Conservation (phyloP, 768 basidiomycete genomes). For the Boletus tomentosulus region DNA sequence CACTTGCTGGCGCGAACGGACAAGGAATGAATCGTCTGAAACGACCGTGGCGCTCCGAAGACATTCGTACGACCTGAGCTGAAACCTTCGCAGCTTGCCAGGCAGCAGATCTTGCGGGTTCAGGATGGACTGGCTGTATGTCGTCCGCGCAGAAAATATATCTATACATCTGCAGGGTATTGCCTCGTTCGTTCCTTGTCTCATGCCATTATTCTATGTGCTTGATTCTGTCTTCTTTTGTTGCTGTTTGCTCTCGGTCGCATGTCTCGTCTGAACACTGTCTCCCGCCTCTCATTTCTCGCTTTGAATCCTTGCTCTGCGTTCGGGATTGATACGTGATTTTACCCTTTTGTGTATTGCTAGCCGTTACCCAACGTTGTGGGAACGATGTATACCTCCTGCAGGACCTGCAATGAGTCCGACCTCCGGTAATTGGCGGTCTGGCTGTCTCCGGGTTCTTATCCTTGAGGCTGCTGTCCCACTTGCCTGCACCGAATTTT, state of each 20-base stretch:
- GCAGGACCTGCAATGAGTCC: not conserved
- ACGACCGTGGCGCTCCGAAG: conserved; percentile 25
- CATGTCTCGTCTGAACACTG: not conserved
- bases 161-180: not conserved
- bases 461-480: too few relatives aligned
- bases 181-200: not conserved
- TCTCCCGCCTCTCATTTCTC: not conserved
- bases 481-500: too few relatives aligned
- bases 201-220: not conserved
- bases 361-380: not conserved
- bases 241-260: not conserved
- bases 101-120: not conserved
- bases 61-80: conserved; percentile 18
- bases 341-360: not conserved
- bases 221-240: not conserved
- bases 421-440: too few relatives aligned
- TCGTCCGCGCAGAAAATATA: not conserved
- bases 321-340: not conserved
- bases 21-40: conserved; percentile 20
- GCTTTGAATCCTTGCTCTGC: not conserved
- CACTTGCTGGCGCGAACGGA: conserved; percentile 25
- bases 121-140: not conserved
- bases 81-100: not conserved
- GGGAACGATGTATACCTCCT: not conserved
- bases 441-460: too few relatives aligned